Conservation (phyloP, 352 stramenopile species). For the Phytopythium chamaehyphon region DNA sequence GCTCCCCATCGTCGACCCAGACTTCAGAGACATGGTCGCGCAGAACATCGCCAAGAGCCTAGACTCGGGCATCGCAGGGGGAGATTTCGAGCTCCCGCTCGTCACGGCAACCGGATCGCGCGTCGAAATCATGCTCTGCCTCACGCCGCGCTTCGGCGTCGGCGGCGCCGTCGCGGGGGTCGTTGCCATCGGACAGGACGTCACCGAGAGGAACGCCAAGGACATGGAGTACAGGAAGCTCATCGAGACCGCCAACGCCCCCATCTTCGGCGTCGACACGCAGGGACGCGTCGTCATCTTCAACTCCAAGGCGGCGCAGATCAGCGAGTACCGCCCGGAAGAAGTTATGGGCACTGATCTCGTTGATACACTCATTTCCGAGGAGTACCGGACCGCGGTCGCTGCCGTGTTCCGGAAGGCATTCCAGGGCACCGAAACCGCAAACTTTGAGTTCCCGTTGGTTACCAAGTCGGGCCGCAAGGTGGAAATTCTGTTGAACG, state of each 20-base stretch:
- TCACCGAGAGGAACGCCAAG: constrained; percentile 66
- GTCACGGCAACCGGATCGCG: constrained; percentile 40
- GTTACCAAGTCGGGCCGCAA: constrained; percentile 48
- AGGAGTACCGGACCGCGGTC: constrained; percentile 30
- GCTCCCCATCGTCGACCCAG: constrained; percentile 41
- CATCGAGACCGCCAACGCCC: constrained; percentile 89
- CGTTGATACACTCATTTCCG: constrained; percentile 67
- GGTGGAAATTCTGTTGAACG: constrained; percentile 63
- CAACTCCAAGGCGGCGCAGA: constrained; percentile 70
- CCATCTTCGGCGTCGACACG: constrained; percentile 79
- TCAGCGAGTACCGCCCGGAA: constrained; percentile 58
- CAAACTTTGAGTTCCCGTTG: constrained; percentile 64
- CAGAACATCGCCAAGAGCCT: constrained; percentile 50
- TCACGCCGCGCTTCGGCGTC: constrained; percentile 49
- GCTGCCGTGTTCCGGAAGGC: constrained; percentile 32
- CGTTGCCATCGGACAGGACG: constrained; percentile 61
- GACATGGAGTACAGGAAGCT: constrained; percentile 73
- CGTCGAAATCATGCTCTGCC: constrained; percentile 52
- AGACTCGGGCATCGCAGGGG: constrained; percentile 31
- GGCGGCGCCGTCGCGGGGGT: constrained; percentile 37
- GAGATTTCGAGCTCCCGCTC: constrained; percentile 49
- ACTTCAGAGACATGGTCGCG: constrained; percentile 40
- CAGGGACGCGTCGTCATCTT: constrained; percentile 62
- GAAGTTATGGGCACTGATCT: constrained; percentile 61
- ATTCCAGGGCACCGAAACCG: constrained; percentile 36